Conservation (phyloP, 2,329 filamentous ascomycete genomes). For the Chrysosporium queenslandicum region DNA sequence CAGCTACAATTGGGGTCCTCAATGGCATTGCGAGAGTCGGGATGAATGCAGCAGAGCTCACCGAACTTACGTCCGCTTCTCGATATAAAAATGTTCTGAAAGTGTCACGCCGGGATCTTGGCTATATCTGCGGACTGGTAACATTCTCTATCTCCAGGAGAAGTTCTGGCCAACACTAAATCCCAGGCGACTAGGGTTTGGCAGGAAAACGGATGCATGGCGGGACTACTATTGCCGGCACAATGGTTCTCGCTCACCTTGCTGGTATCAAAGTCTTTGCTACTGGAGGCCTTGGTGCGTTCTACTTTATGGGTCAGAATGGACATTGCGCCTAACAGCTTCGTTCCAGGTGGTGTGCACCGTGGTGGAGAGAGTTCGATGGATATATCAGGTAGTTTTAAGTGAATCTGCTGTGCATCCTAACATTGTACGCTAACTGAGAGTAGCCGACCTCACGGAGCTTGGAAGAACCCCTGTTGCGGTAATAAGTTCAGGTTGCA, state of each 20-base stretch:
- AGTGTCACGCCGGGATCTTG: slow-evolving; percentile 76
- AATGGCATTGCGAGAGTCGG: slow-evolving; percentile 76
- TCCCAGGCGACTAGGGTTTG: slow-evolving; percentile 42
- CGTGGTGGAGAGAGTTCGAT: slow-evolving; percentile 74
- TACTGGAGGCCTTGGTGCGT: slow-evolving; percentile 68
- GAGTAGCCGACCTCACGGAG: slow-evolving; percentile 74
- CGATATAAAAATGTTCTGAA: slow-evolving; percentile 62
- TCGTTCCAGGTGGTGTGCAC: slow-evolving; percentile 64
- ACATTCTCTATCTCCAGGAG: slow-evolving; percentile 21
- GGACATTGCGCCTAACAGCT: slow-evolving; percentile 4
- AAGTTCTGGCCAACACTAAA: slow-evolving; percentile 10
- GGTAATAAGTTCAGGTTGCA: slow-evolving; percentile 83
- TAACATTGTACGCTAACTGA: background rate
- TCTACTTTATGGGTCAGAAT: background rate
- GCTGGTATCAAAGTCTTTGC: slow-evolving; percentile 90
- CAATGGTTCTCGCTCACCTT: slow-evolving; percentile 76
- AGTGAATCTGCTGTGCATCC: background rate
- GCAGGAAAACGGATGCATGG: slow-evolving; percentile 63
- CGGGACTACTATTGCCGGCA: slow-evolving; percentile 86
- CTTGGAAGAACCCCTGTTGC: slow-evolving; percentile 80
- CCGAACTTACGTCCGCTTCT: slow-evolving; percentile 55
- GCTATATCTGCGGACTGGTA: slow-evolving; percentile 69
- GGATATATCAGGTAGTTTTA: slow-evolving; percentile 60
- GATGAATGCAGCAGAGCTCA: slow-evolving; percentile 60
- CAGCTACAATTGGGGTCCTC: slow-evolving; percentile 82